Conservation (phyloP, 108 stramenopile species). For the Skeletonema marinoi region DNA sequence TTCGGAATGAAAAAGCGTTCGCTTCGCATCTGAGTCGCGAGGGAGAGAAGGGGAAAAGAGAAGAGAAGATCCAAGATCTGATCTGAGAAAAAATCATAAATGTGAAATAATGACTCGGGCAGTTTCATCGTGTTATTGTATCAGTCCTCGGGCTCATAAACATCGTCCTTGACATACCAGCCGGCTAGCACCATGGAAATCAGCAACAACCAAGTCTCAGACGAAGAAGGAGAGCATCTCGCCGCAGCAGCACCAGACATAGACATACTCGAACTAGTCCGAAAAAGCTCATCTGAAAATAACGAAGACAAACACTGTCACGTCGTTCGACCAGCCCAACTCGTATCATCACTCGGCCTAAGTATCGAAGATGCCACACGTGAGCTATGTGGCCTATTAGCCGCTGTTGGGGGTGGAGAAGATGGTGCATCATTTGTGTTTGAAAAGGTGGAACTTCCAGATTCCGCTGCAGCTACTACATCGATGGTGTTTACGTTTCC, state of each 20-base stretch:
- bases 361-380: conserved; percentile 77
- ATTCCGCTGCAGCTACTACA: conserved; percentile 14
- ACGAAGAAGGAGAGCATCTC: neutral
- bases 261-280: neutral
- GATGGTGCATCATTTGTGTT: conserved; percentile 79
- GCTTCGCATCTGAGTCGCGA: too few species aligned
- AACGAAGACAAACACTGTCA: neutral
- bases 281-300: neutral
- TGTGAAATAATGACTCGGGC: too few species aligned
- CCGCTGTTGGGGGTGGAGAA: conserved; percentile 69
- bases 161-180: too few species aligned
- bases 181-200: neutral
- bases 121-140: too few species aligned
- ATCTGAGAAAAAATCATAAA: too few species aligned
- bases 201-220: neutral
- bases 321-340: conserved; percentile 62
- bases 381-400: conserved; percentile 75
- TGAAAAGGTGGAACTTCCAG: conserved; percentile 41
- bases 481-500: conserved; percentile 88
- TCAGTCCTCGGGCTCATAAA: too few species aligned
- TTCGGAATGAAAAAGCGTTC: too few species aligned
- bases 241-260: neutral
- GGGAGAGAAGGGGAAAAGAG: too few species aligned
- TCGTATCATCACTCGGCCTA: conserved; percentile 74
- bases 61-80: too few species aligned